Evolutionary conservation across 2,329 filamentous ascomycete genomes (phyloP), one percentile per base, ranked within the genome.

Genomic region (Seiridium cupressi): DNA sequence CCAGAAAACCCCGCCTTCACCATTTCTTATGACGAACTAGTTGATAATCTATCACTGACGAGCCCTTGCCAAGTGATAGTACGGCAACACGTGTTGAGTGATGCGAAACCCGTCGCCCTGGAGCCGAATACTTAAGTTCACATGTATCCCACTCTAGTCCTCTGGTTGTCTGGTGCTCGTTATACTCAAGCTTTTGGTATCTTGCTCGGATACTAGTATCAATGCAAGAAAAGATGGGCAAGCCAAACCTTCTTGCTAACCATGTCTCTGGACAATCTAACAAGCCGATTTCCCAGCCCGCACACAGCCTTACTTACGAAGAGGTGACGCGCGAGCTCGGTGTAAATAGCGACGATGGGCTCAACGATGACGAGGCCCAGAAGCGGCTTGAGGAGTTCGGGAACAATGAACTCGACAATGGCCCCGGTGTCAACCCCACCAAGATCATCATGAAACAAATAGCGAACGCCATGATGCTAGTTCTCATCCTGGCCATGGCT

Each of bases 401-500:
- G 5, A 68, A 72, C 9, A 89, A 89, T 66, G 81, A 87, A 60
- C 76, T 89, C 3, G 83, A 84, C 57, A 81, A 86, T 44, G 80
- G 73, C 1, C 78, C 79, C 60, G 81, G 82, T 5, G 84, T 89
- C 35, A 81, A 80, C 47, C 78, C 81, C 32, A 69, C 79, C 51
- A 86, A 86, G 68, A 88, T 89, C 60, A 70, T 89, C 18, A 72
- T 88, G 47, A 77, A 82, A 47, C 86, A 89, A 69, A 75, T 89
- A 51, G 85, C 85, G 51, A 89, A 89, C 69, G 86, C 85, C 9
- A 88, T 89, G 86, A 88, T 83, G 64, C 72, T 89, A 70, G 86
- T 85, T 71, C 73, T 85, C 38, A 79, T 82, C 35, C 73, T 81
- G 60, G 82, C 78, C 59, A 84, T 84, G 81, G 76, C 73, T 40